Conservation (phyloP, 148 eudicot species). For the Diospyros lotus region DNA sequence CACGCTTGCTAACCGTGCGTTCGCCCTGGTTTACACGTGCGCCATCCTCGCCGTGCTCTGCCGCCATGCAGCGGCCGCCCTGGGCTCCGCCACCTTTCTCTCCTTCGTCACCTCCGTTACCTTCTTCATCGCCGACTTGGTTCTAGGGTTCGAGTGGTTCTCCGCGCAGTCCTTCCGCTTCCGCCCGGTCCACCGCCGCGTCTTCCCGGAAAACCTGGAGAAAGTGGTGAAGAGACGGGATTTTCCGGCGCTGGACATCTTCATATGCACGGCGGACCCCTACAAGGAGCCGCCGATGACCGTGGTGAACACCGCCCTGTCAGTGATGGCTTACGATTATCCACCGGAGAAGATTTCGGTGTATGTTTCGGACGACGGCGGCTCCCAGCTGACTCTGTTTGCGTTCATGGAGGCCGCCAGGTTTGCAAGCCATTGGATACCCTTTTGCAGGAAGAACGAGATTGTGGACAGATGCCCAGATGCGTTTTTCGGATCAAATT, state of each 20-base stretch:
- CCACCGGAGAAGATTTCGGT: constrained; percentile 71
- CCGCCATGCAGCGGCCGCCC: constrained; percentile 34
- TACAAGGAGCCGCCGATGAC: constrained; percentile 75
- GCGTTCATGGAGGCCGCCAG: constrained; percentile 74
- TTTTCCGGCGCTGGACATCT: constrained; percentile 56
- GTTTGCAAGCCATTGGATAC: constrained; percentile 64
- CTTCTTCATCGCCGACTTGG: constrained; percentile 44
- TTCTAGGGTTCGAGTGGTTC: constrained; percentile 57
- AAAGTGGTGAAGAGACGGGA: constrained; percentile 12
- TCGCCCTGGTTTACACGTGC: constrained; percentile 39
- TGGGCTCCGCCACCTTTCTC: constrained; percentile 19
- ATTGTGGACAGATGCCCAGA: constrained; percentile 50
- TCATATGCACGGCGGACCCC: constrained; percentile 89
- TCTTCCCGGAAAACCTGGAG: constrained; percentile 38
- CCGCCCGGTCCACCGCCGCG: constrained; percentile 47
- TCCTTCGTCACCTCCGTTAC: constrained; percentile 20
- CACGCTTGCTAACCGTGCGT: constrained; percentile 45
- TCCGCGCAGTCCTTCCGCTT: constrained; percentile 48
- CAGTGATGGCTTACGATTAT: constrained; percentile 83
- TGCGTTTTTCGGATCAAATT: constrained; percentile 38
- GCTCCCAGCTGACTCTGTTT: constrained; percentile 63
- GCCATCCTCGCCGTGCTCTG: constrained; percentile 48
- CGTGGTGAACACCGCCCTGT: constrained; percentile 70
- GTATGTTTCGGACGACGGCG: constrained; percentile 85
- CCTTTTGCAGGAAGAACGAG: constrained; percentile 53